Evolutionary conservation across 371 early-diverging fungal genomes (phyloP), one percentile per base, ranked within the genome.

Genomic region (Mortierella sp.): DNA sequence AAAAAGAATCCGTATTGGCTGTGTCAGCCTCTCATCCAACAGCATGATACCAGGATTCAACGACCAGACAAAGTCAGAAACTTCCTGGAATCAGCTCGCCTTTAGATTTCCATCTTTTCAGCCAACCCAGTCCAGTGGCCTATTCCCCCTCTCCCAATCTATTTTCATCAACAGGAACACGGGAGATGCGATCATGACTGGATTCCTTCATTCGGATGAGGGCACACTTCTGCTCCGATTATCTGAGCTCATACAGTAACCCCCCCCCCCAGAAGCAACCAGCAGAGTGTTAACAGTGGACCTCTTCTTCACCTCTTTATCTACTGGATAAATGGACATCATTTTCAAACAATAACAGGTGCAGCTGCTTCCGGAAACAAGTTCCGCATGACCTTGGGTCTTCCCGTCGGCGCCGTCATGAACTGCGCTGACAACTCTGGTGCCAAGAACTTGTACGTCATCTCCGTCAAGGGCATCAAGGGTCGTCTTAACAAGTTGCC

Each of bases 361-460:
- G 85, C 82, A 81, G 88, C 88, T 84, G 89, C 91, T 87, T 88
- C 94, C 81, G 98, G 98, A 80, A 95, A 92, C 88, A 98, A 98
- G 87, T 97, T 95, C 92, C 94, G 97, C 83, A 98, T 99, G 98
- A 96, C 99, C 81, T 94, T 98, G 79, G 99, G 98, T 95, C 91
- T 99, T 73, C 99, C 99, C 74, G 98, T 99, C 74, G 99, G 98
- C 83, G 98, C 99, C 60, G 95, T 98, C 76, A 96, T 99, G 91
- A 99, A 97, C 91, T 99, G 99, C 87, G 99, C 99, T 68, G 99
- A 99, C 87, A 99, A 99, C 95, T 97, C 97, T 84, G 99, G 99
- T 62, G 99, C 99, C 86, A 99, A 99, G 95, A 98, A 99, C 92
- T 88, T 99, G 81, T 98, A 99, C 91, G 91, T 99, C 82, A 99